These are phyloP conservation scores for Pichia sp. DNA, from an alignment of 1,139 yeast species.

Conservation along the genomic window DNA sequence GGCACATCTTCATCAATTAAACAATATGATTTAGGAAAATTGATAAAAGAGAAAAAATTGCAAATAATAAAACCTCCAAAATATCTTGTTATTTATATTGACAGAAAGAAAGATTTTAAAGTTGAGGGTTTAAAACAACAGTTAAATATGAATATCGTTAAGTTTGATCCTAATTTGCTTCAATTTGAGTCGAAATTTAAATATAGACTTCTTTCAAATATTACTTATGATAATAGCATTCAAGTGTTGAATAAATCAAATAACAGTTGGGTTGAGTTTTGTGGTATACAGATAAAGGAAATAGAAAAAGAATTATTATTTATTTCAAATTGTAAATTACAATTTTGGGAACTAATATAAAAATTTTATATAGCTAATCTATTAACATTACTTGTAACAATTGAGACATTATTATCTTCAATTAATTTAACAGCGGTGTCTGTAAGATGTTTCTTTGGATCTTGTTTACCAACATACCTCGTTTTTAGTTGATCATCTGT, in stretches of 20 bases:
- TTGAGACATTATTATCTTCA: conserved; percentile 84
- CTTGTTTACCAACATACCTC: conserved; percentile 96
- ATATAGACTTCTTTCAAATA: conserved; percentile 47
- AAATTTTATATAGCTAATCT: conserved; percentile 61
- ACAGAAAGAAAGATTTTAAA: conserved; percentile 36
- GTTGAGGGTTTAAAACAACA: conserved; percentile 33
- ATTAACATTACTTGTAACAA: conserved; percentile 84
- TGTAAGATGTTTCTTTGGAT: conserved; percentile 93
- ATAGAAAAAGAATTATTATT: conserved; percentile 57
- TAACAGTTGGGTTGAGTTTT: conserved; percentile 52
- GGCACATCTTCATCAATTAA: conserved; percentile 40
- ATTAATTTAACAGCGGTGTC: conserved; percentile 82
- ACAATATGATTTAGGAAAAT: conserved; percentile 43
- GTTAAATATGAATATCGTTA: conserved; percentile 60
- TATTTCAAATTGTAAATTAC: conserved; percentile 57
- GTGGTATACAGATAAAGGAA: conserved; percentile 42
- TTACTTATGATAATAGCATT: conserved; percentile 51
- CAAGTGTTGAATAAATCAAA: conserved; percentile 41
- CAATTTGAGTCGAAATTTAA: conserved; percentile 24
- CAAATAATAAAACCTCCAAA: conserved; percentile 44
- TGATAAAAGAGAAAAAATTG: conserved; percentile 43
- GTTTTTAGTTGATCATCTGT: conserved; percentile 87
- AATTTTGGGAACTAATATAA: conserved; percentile 48
- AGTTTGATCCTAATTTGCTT: conserved; percentile 42
- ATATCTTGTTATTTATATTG: conserved; percentile 48